A percentile compares a stretch with the other conserved stretches of the same genome.
Evolutionary conservation across 148 eudicot genomes (phyloP).

Genomic region (Nyssa sinensis): DNA sequence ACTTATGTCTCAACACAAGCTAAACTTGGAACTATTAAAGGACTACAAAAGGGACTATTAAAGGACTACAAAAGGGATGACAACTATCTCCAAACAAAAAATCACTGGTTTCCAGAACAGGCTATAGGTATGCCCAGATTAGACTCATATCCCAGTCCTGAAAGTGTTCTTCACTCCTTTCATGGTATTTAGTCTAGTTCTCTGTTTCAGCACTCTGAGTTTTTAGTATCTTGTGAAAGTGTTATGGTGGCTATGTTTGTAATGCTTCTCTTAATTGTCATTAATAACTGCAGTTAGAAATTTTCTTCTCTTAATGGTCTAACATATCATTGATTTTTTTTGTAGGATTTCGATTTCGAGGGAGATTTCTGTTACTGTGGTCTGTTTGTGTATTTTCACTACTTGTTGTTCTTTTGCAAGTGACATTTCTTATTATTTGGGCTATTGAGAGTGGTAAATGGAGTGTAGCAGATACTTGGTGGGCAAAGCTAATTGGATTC

Average conservation of each 20-base stretch:
- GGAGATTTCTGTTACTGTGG: constrained; percentile 56
- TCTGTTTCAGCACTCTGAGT: neutral
- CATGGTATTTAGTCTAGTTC: neutral
- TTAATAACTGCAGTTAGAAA: neutral
- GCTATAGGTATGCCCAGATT: constrained; percentile 3
- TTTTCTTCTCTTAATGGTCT: constrained; percentile 7
- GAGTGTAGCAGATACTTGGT: constrained; percentile 54
- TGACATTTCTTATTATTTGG: constrained; percentile 48
- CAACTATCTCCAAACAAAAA: neutral
- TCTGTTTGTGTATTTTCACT: constrained; percentile 59
- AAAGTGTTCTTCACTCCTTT: constrained; percentile 3
- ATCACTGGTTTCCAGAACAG: constrained; percentile 3
- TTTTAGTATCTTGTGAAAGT: neutral
- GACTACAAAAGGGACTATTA: neutral
- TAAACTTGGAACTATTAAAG: too few relatives aligned
- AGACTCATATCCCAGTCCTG: neutral
- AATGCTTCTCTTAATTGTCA: neutral
- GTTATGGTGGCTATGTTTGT: neutral
- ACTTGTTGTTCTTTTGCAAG: constrained; percentile 59
- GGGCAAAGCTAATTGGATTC: constrained; percentile 78
- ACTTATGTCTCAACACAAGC: too few relatives aligned
- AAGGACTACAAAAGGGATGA: neutral
- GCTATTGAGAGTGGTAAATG: constrained; percentile 50
- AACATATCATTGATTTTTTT: too few relatives aligned
- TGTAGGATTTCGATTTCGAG: constrained; percentile 63